Conservation (phyloP, 306 rosid species). For the Spatholobus suberectus region DNA sequence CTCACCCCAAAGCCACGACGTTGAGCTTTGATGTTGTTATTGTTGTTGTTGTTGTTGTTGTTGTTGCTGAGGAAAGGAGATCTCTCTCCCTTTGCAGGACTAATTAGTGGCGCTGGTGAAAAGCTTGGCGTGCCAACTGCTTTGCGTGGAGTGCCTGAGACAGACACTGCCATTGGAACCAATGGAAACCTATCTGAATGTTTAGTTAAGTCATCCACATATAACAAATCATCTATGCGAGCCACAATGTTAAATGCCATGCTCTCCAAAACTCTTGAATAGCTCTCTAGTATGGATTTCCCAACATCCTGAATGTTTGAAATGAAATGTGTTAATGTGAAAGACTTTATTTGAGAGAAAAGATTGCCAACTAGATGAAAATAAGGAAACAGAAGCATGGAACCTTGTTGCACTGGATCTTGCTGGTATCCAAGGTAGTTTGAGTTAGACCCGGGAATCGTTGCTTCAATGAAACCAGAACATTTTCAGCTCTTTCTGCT, state of each 20-base stretch:
- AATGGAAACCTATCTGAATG: constrained; percentile 76
- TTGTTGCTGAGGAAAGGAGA: constrained; percentile 60
- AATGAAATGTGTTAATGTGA: constrained; percentile 29
- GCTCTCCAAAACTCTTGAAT: constrained; percentile 95
- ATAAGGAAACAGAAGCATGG: constrained; percentile 11
- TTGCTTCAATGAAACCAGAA: constrained; percentile 79
- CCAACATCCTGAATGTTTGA: constrained; percentile 80
- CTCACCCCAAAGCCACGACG: constrained; percentile 86
- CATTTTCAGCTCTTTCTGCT: constrained; percentile 80
- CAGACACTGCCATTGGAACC: constrained; percentile 60
- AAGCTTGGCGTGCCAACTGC: constrained; percentile 44
- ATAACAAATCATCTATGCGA: constrained; percentile 86
- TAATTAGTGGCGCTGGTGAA: constrained; percentile 64
- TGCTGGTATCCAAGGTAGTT: constrained; percentile 83
- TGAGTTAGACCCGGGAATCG: constrained; percentile 83
- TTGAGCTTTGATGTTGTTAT: constrained; percentile 51
- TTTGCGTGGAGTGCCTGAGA: constrained; percentile 48
- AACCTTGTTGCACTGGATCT: constrained; percentile 91
- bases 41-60: constrained; percentile 34
- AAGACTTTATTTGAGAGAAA: constrained; percentile 2
- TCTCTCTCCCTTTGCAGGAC: constrained; percentile 79
- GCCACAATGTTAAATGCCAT: constrained; percentile 87
- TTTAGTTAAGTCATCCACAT: constrained; percentile 82
- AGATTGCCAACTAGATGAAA: background rate
- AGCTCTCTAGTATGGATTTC: constrained; percentile 91